Evolutionary conservation across 805 yeast genomes (phyloP), one percentile per base, ranked within the genome.

Genomic region (Isabelozyma rhagii): DNA sequence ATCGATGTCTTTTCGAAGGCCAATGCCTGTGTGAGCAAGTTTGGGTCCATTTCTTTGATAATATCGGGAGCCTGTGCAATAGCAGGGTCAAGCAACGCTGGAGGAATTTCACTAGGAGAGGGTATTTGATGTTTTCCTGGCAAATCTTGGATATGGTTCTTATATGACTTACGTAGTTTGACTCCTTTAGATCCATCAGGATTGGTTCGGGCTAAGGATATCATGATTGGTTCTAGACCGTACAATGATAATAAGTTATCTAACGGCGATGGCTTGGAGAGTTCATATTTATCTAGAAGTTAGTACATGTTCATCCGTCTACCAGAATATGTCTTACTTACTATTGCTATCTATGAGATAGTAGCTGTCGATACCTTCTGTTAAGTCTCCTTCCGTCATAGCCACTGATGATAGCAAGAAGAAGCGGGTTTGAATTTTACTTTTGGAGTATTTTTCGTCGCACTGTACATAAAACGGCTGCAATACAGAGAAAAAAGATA

Each of bases 141-240:
- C 28, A 94, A 72, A 57, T 92, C 97, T 39, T 80, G 76, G 11
- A 94, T 87, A 64, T 93, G 98, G 55, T 92, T 91, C 66, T 94
- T 94, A 70, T 94, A 94, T 0, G 97, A 90, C 68, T 94, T 94
- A 59, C 99, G 79, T 48, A 94, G 78, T 69, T 94, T 94, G 39
- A 91, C 91, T 48, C 97, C 97, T 57, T 89, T 91, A 0, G 94
- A 80, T 0, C 97, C 97, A 59, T 87, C 96, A 2, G 90, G 85
- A 59, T 89, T 91, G 9, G 85, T 79, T 61, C 99, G 79, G 1
- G 97, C 96, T 41, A 94, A 85, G 3, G 96, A 84, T 48, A 80
- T 75, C 0, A 97, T 88, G 11, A 92, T 71, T 1, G 77, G 78
- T 39, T 80, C 79, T 40, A 94, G 68, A 1, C 84, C 84, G 58